Evolutionary conservation across 371 early-diverging fungal genomes (phyloP).

Genomic region (Dichotomocladium elegans): DNA sequence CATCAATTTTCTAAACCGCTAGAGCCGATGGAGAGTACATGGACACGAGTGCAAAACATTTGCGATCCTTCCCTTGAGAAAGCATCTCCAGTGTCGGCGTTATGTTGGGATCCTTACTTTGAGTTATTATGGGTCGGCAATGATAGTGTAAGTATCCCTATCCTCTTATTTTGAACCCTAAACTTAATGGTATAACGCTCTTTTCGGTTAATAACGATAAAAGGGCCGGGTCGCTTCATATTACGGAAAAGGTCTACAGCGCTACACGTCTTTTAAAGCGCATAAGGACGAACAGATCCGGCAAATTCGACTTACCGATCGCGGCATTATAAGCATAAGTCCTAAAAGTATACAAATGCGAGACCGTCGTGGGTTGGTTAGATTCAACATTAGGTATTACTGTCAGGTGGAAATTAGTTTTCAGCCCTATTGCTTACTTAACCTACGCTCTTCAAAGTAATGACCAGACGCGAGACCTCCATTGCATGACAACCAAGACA

Average conservation of each 20-base stretch:
- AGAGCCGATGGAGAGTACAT: constrained; percentile 41
- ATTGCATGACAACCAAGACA: constrained; percentile 64
- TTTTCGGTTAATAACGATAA: neutral
- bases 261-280: constrained; percentile 67
- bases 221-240: constrained; percentile 63
- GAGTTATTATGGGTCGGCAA: constrained; percentile 78
- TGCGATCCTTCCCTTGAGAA: constrained; percentile 41
- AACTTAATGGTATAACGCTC: no score
- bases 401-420: no score
- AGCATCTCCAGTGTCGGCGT: constrained; percentile 49
- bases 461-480: constrained; percentile 55
- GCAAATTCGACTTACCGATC: constrained; percentile 62
- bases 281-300: constrained; percentile 63
- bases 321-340: constrained; percentile 66
- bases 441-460: constrained; percentile 38
- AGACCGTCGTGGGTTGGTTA: constrained; percentile 64
- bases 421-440: no score
- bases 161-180: neutral
- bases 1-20: neutral
- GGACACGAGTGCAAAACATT: constrained; percentile 44
- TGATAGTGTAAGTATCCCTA: constrained; percentile 55
- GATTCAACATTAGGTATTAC: constrained; percentile 64
- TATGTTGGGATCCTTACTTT: constrained; percentile 74
- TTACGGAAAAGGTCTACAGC: constrained; percentile 53
- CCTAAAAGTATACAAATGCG: constrained; percentile 64